Evolutionary conservation across 2,329 filamentous ascomycete species (phyloP).

Genomic region (Calonectria crousiana): DNA sequence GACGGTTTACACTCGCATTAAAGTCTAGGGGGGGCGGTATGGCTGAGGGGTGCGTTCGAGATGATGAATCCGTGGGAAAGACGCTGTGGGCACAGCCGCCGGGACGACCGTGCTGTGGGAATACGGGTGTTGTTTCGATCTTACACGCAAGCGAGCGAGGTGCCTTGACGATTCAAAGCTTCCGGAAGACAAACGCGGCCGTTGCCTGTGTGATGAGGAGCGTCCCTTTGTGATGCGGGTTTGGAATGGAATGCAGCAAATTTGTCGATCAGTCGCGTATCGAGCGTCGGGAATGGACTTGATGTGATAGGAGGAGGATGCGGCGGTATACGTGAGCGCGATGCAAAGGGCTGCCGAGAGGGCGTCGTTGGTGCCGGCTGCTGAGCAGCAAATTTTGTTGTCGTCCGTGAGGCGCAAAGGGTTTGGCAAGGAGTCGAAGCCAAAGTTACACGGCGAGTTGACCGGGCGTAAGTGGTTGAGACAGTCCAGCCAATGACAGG

Average conservation of each 20-base stretch:
- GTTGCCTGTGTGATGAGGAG: slow-evolving; percentile 32
- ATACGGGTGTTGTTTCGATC: slow-evolving; percentile 41
- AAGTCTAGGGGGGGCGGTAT: slow-evolving; percentile 46
- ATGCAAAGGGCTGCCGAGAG: background rate
- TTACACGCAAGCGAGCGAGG: slow-evolving; percentile 40
- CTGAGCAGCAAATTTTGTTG: slow-evolving; percentile 36
- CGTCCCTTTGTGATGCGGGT: slow-evolving; percentile 16
- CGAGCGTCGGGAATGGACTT: slow-evolving; percentile 9
- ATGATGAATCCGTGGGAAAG: slow-evolving; percentile 63
- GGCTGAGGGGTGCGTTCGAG: slow-evolving; percentile 41
- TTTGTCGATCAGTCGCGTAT: background rate
- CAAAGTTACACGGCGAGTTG: slow-evolving; percentile 28
- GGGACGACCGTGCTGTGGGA: slow-evolving; percentile 57
- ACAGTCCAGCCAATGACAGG: slow-evolving; percentile 33
- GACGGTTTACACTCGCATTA: slow-evolving; percentile 44
- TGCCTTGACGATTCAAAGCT: slow-evolving; percentile 27
- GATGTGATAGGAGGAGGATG: background rate
- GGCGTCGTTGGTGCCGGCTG: slow-evolving; percentile 24
- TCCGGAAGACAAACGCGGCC: slow-evolving; percentile 30
- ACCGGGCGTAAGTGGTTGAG: slow-evolving; percentile 32
- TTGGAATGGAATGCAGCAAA: slow-evolving; percentile 10
- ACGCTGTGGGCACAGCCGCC: slow-evolving; percentile 57
- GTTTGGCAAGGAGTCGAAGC: slow-evolving; percentile 37
- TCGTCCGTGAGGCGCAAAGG: slow-evolving; percentile 41
- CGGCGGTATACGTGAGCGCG: background rate